Evolutionary conservation across 805 yeast species (phyloP).

Genomic region (Sugiyamaella floridensis): DNA sequence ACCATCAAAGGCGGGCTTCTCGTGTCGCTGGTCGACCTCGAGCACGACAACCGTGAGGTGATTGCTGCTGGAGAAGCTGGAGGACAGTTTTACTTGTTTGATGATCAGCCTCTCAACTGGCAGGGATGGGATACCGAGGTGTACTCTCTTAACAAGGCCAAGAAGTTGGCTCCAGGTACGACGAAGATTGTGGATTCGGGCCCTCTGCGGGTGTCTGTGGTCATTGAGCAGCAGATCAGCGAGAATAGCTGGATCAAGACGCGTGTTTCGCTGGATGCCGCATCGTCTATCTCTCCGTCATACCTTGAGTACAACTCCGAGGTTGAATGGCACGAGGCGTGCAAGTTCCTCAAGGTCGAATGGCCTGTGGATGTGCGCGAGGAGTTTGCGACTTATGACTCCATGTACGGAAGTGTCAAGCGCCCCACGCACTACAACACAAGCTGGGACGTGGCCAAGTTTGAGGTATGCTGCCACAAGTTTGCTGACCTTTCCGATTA

Average conservation of each 20-base stretch:
- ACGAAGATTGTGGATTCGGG: constrained; percentile 41
- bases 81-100: constrained; percentile 71
- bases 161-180: constrained; percentile 37
- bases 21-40: constrained; percentile 52
- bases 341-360: constrained; percentile 86
- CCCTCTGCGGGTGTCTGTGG: constrained; percentile 54
- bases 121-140: constrained; percentile 98
- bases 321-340: constrained; percentile 81
- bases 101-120: constrained; percentile 84
- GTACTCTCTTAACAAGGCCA: constrained; percentile 68
- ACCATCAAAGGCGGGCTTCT: constrained; percentile 56
- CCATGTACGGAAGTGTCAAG: constrained; percentile 85
- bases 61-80: constrained; percentile 70
- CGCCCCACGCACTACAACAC: constrained; percentile 95
- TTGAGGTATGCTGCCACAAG: constrained; percentile 91
- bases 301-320: constrained; percentile 46
- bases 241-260: constrained; percentile 54
- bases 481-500: constrained; percentile 85
- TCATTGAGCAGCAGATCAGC: constrained; percentile 55
- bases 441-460: constrained; percentile 92
- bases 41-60: constrained; percentile 50
- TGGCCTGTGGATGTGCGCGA: constrained; percentile 79
- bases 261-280: constrained; percentile 59
- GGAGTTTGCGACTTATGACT: constrained; percentile 80
- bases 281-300: constrained; percentile 9